Percentiles rank a stretch among this genome's conserved stretches.
Conservation (phyloP, 495 filamentous ascomycete genomes). For the Penicillium steckii region DNA sequence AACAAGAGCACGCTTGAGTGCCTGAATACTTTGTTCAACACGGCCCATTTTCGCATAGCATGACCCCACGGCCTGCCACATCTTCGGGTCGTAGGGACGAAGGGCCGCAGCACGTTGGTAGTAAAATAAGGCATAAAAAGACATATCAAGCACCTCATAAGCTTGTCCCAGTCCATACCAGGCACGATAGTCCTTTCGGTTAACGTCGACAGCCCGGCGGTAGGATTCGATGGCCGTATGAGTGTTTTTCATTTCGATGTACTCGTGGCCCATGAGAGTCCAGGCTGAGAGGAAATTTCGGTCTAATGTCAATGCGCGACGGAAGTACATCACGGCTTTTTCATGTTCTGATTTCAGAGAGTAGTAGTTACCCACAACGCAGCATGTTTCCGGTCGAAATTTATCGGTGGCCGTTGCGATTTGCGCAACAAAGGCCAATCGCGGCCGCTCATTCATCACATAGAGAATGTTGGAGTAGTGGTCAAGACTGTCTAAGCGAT, state of each 20-base stretch:
- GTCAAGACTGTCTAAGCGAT: slow-evolving; percentile 86
- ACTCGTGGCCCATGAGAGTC: slow-evolving; percentile 99
- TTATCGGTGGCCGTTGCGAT: slow-evolving; percentile 86
- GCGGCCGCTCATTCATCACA: slow-evolving; percentile 81
- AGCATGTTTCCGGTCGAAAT: slow-evolving; percentile 96
- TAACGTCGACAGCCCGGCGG: slow-evolving; percentile 91
- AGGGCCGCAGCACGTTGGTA: slow-evolving; percentile 93
- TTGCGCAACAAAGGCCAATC: slow-evolving; percentile 89
- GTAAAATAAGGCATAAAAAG: slow-evolving; percentile 94
- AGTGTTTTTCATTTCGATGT: slow-evolving; percentile 98
- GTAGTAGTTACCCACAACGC: slow-evolving; percentile 97
- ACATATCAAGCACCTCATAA: slow-evolving; percentile 97
- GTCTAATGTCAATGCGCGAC: slow-evolving; percentile 91
- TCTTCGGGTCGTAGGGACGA: slow-evolving; percentile 89
- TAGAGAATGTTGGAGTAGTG: slow-evolving; percentile 97
- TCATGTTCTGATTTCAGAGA: slow-evolving; percentile 90
- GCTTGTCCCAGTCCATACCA: slow-evolving; percentile 98
- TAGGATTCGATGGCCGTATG: slow-evolving; percentile 98
- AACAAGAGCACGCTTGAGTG: slow-evolving; percentile 85
- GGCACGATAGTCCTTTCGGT: slow-evolving; percentile 93
- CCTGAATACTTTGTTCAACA: slow-evolving; percentile 83
- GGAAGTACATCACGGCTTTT: slow-evolving; percentile 97
- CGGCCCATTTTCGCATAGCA: slow-evolving; percentile 88
- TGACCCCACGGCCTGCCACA: slow-evolving; percentile 95
- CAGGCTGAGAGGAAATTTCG: slow-evolving; percentile 90